Evolutionary conservation across 371 early-diverging fungal genomes (phyloP), one percentile per base, ranked within the genome.

Genomic region (Mortierella sp.): DNA sequence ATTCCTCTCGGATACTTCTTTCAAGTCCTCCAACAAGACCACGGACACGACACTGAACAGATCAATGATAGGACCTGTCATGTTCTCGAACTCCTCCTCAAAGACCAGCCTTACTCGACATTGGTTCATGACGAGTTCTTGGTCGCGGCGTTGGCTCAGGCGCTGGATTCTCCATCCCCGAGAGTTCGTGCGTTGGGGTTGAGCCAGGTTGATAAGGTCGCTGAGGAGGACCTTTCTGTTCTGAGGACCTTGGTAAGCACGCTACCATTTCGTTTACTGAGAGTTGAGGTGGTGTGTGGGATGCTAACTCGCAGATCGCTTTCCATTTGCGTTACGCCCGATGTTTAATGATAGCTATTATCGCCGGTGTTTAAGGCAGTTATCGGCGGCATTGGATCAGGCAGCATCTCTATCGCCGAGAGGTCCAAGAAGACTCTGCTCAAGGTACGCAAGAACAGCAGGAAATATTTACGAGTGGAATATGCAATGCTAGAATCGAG

Each of bases 381-480:
- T 27, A 44, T 85, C 10, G 74, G 74, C 7, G 85, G 85, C 2
- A 71, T 83, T 41, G 70, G 46, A 1, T 83, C 79, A 38, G 76
- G 76, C 10, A 85, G 75, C n/a, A 75, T 85, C 38, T 49, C 82
- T 1, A 76, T 81, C n/a, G 78, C 85, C 10, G 85, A 85, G 24
- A 73, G 79, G 49, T 78, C 85, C 3, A 85, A 85, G 27, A 76
- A 73, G 56, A 71, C 82, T 0, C 56, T 85, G 1, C 21, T 76
- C 44, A 81, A 78, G 79, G 84, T 81, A 81, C 35, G 32, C 4
- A 12, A 14, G 0, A 12, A 0, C 12, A n/a, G 1, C 43, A 55
- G 35, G 35, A 51, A 51, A 51, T 63, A 35, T 35, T 63, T 63
- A 35, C 65, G 0, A 12, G 0, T 6, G 21, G 32, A 38, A 24